phyloP scores from a whole-genome alignment of 179 eudicot species.

The Spinacia oleracea region DNA sequence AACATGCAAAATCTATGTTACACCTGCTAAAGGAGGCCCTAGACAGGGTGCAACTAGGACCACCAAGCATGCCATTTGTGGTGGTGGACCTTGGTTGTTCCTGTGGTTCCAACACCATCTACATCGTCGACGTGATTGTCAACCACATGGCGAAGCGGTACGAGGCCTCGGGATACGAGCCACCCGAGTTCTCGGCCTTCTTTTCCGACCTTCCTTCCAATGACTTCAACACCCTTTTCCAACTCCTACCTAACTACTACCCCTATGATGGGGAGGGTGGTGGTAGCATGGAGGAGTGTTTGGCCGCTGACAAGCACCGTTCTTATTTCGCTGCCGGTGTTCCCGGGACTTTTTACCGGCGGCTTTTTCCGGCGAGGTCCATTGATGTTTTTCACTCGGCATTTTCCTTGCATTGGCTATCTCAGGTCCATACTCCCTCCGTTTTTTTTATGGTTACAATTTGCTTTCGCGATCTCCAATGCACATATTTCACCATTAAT shows the following conservation, averaged over 20 bases:
- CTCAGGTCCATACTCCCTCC: conserved; percentile 50
- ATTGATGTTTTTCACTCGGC: conserved; percentile 87
- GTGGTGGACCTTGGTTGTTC: conserved; percentile 93
- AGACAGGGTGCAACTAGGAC: conserved; percentile 52
- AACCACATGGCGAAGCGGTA: conserved; percentile 66
- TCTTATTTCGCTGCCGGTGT: conserved; percentile 88
- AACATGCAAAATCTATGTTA: conserved; percentile 86
- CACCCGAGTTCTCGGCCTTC: conserved; percentile 88
- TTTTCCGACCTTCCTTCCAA: conserved; percentile 89
- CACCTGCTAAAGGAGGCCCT: conserved; percentile 80
- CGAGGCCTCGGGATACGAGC: conserved; percentile 52
- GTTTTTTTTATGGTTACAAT: too few relatives aligned
- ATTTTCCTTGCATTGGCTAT: conserved; percentile 93
- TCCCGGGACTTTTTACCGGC: conserved; percentile 80
- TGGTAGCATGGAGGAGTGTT: conserved; percentile 78
- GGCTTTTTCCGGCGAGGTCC: conserved; percentile 77
- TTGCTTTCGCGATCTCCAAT: too few relatives aligned
- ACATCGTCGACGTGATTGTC: conserved; percentile 66
- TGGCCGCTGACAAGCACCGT: conserved; percentile 67
- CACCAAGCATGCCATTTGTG: conserved; percentile 52
- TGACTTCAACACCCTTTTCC: conserved; percentile 95
- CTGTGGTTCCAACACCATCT: conserved; percentile 72
- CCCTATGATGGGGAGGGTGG: conserved; percentile 34
- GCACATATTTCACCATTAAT: too few relatives aligned
- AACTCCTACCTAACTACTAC: conserved; percentile 62